Evolutionary conservation across 2,329 filamentous ascomycete genomes (phyloP), one percentile per base, ranked within the genome.

Genomic region (Penicillium oxalicum): DNA sequence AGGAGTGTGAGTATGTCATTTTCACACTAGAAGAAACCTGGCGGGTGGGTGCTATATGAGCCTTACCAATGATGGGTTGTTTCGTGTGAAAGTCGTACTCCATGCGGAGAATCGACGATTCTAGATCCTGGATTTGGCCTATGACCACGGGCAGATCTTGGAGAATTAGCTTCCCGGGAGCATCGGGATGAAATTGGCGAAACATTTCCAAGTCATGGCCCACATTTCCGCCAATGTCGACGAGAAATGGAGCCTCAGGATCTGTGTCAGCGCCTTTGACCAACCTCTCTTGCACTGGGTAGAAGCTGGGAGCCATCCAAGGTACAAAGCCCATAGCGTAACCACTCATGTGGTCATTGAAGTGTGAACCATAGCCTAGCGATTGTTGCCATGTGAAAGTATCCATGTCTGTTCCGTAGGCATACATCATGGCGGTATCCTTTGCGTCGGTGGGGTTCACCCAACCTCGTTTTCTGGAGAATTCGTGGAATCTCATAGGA

Each of bases 121-220:
- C 27, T 3, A 58, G 38, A 36, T 38, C 26, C 24, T 55, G 52
- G 12, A 60, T 57, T 13, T 64, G 50, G 38, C 58, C 52, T 43
- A 66, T 45, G 13, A 78, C 71, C 2, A 64, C 58, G 0, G 70
- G 66, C 5, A 74, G 61, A 51, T 80, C 78, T 53, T 81, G 75
- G 0, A 80, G 61, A 0, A 80, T 58, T 2, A 79, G 57, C 4
- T 67, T 62, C 1, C 76, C 76, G 0, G 70, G 67, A 0, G 63
- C 57, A 0, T 66, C 44, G 0, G 72, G 68, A 50, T 69, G 68
- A 41, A 70, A 68, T 0, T 55, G 52, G 2, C 45, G 62, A 48
- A 77, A 70, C 35, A 70, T 62, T 2, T 55, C 52, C 4, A 74
- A 48, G 50, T 75, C 68, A 48, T 75, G 70, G 5, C 74, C 72